Conservation (phyloP, 768 basidiomycete species). For the Tylopilus sp. region DNA sequence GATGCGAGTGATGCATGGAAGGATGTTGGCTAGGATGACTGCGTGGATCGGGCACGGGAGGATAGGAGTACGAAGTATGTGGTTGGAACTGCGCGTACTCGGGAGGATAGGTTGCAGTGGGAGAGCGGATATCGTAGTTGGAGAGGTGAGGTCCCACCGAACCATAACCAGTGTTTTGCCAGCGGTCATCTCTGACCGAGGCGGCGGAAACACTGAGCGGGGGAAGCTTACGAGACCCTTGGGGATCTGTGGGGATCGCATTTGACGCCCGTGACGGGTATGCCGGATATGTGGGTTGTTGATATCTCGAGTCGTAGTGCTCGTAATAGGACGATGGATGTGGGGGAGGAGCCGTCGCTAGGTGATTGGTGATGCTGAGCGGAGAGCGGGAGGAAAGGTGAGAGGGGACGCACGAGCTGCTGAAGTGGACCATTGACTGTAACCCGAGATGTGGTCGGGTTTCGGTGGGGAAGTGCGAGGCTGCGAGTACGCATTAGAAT, state of each 20-base stretch:
- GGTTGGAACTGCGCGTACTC: constrained; percentile 48
- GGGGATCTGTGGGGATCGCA: constrained; percentile 43
- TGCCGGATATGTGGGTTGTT: constrained; percentile 38
- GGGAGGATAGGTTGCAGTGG: constrained; percentile 58
- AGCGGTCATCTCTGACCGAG: constrained; percentile 48
- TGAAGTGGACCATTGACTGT: constrained; percentile 42
- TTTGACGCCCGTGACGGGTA: constrained; percentile 50
- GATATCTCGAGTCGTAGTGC: constrained; percentile 51
- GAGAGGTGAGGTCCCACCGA: constrained; percentile 35
- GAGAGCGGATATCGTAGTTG: constrained; percentile 54
- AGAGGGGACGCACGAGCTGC: constrained; percentile 32
- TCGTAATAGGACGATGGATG: constrained; percentile 52
- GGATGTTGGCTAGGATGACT: constrained; percentile 23
- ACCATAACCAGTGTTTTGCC: constrained; percentile 40
- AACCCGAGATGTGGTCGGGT: constrained; percentile 53
- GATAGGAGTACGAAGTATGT: constrained; percentile 32
- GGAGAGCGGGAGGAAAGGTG: constrained; percentile 7
- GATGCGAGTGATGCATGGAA: constrained; percentile 28
- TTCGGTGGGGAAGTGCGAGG: constrained; percentile 61
- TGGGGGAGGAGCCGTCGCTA: constrained; percentile 43
- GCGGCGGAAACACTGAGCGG: constrained; percentile 45
- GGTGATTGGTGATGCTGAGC: constrained; percentile 1
- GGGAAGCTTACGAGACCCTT: constrained; percentile 57
- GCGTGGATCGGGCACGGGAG: constrained; percentile 38
- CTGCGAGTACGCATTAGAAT: constrained; percentile 59